Conservation (phyloP, 129 eudicot genomes). For the Escallonia herrerae region DNA sequence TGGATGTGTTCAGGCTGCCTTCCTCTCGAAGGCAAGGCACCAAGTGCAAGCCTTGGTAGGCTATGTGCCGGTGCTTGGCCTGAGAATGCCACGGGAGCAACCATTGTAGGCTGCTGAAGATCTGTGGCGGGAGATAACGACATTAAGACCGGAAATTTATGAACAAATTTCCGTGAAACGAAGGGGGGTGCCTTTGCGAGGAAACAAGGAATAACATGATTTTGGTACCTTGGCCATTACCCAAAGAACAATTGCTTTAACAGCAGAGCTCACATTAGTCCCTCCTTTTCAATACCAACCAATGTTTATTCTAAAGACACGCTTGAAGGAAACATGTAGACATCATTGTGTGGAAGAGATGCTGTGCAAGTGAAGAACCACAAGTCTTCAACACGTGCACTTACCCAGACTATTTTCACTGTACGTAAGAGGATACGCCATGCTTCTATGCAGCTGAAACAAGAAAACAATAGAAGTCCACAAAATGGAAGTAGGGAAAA, state of each 20-base stretch:
- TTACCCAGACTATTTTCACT: no score
- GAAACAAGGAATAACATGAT: neutral
- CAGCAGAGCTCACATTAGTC: no score
- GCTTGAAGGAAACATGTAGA: no score
- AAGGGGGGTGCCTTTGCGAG: neutral
- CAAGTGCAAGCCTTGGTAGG: neutral
- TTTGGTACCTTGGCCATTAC: slow-evolving; percentile 21
- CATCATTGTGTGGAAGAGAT: no score
- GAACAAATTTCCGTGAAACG: neutral
- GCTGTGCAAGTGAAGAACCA: no score
- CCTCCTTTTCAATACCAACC: no score
- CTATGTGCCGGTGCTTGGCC: neutral
- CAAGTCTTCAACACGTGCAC: no score
- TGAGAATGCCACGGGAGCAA: slow-evolving; percentile 18
- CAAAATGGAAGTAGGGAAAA: no score
- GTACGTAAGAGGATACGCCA: no score
- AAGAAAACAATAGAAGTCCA: no score
- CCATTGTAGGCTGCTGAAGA: slow-evolving; percentile 14
- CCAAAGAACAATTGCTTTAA: slow-evolving; percentile 13
- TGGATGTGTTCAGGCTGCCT: neutral
- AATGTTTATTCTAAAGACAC: no score
- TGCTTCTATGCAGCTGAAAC: no score
- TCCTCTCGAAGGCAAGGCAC: neutral
- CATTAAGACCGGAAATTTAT: neutral
- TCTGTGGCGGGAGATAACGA: neutral